These are phyloP conservation scores for Aeschynomene evenia DNA, from an alignment of 306 rosid genomes.

Conservation along the genomic window DNA sequence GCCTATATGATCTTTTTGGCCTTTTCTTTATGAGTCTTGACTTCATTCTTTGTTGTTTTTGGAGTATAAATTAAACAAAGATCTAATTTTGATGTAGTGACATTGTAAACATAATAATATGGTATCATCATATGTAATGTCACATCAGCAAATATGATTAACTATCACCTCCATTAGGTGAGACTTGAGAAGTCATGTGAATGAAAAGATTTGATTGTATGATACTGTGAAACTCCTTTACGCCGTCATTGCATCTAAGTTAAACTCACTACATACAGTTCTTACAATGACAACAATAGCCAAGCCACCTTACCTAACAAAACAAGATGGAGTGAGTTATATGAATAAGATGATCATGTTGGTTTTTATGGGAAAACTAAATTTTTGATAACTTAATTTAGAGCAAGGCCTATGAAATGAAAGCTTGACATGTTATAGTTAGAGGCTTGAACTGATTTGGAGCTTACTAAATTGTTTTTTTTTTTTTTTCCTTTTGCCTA, in stretches of 20 bases:
- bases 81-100: no score
- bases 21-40: background rate
- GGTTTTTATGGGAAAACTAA: background rate
- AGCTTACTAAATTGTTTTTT: conserved; percentile 10
- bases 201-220: no score
- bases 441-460: conserved; percentile 1
- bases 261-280: no score
- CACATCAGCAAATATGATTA: no score
- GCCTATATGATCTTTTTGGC: background rate
- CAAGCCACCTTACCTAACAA: background rate
- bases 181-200: no score
- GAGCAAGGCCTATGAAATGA: background rate
- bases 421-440: background rate
- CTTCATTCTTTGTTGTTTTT: background rate
- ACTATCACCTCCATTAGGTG: no score
- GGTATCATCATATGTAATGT: no score
- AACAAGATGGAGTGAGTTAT: background rate
- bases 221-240: no score
- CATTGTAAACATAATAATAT: no score
- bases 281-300: background rate
- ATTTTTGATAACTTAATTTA: background rate
- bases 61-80: no score
- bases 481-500: background rate
- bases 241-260: no score
- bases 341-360: background rate